A percentile compares a stretch with the other conserved stretches of the same genome.
phyloP scores from a whole-genome alignment of 257 asterid species.

The Striga asiatica region DNA sequence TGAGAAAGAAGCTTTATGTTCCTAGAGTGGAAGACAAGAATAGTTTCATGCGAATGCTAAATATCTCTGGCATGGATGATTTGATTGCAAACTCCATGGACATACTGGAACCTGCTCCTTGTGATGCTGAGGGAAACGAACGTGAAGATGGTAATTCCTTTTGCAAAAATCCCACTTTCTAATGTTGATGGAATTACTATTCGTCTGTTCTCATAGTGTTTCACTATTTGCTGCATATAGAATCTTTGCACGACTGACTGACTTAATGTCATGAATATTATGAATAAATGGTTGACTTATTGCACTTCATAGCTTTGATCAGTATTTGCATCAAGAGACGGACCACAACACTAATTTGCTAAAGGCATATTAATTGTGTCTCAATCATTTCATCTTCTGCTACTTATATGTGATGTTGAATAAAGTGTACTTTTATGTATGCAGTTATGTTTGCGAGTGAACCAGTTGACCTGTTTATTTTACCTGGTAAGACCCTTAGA shows the following conservation, averaged over 20 bases:
- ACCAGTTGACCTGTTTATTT: slow-evolving; percentile 78
- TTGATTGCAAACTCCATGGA: slow-evolving; percentile 82
- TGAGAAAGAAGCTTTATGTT: slow-evolving; percentile 69
- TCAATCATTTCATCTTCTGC: neutral
- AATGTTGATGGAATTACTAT: too few relatives aligned
- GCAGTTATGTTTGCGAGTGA: slow-evolving; percentile 81
- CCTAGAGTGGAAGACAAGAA: slow-evolving; percentile 94
- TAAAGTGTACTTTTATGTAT: slow-evolving; percentile 10
- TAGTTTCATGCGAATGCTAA: slow-evolving; percentile 87
- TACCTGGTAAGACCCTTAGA: slow-evolving; percentile 62
- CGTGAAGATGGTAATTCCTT: slow-evolving; percentile 65
- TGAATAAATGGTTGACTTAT: neutral
- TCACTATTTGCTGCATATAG: too few relatives aligned
- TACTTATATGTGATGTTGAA: slow-evolving; percentile 5
- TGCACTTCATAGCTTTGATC: too few relatives aligned
- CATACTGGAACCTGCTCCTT: slow-evolving; percentile 73
- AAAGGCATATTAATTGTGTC: neutral
- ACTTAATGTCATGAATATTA: too few relatives aligned
- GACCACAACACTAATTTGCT: too few relatives aligned
- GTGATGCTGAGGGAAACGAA: slow-evolving; percentile 67
- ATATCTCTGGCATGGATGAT: slow-evolving; percentile 68
- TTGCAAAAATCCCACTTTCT: slow-evolving; percentile 5
- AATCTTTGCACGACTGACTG: too few relatives aligned
- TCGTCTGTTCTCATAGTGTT: too few relatives aligned
- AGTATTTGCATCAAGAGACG: too few relatives aligned